Conservation (phyloP, 495 filamentous ascomycete genomes). For the Lasiosphaeris hirsuta region DNA sequence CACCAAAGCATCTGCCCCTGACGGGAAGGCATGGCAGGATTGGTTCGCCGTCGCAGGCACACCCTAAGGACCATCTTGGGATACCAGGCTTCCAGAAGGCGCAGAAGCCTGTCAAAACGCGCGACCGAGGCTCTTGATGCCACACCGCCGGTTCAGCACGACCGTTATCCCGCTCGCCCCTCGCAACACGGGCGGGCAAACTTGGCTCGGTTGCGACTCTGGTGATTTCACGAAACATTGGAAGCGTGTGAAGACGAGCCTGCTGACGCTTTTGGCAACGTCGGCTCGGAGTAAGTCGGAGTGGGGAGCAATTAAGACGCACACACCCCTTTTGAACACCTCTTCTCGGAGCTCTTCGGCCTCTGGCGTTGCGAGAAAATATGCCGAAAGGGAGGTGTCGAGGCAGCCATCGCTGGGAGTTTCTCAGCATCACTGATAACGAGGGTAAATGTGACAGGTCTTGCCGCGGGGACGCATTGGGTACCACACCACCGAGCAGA, state of each 20-base stretch:
- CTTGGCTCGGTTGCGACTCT: too few relatives aligned
- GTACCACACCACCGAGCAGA: neutral
- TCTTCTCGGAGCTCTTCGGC: too few relatives aligned
- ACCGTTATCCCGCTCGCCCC: neutral
- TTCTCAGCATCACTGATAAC: slow-evolving; percentile 1
- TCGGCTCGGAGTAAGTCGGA: neutral
- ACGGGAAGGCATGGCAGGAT: neutral
- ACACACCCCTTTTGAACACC: too few relatives aligned
- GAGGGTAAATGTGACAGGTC: slow-evolving; percentile 11
- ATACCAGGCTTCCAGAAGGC: slow-evolving; percentile 7
- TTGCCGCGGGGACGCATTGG: neutral
- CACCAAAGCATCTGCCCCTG: neutral
- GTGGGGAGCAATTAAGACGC: neutral
- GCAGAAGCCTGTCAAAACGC: neutral
- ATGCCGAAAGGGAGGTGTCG: neutral
- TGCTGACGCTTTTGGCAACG: slow-evolving; percentile 7
- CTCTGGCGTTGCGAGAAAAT: neutral
- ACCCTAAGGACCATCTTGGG: neutral
- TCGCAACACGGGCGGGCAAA: too few relatives aligned
- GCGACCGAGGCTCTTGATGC: neutral
- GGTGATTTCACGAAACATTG: too few relatives aligned
- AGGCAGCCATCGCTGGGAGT: neutral
- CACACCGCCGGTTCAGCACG: slow-evolving; percentile 11
- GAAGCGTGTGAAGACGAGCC: neutral
- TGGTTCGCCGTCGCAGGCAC: slow-evolving; percentile 7